Base-by-base conservation (phyloP, 768 basidiomycete species). In the Lactarius evosmus region DNA sequence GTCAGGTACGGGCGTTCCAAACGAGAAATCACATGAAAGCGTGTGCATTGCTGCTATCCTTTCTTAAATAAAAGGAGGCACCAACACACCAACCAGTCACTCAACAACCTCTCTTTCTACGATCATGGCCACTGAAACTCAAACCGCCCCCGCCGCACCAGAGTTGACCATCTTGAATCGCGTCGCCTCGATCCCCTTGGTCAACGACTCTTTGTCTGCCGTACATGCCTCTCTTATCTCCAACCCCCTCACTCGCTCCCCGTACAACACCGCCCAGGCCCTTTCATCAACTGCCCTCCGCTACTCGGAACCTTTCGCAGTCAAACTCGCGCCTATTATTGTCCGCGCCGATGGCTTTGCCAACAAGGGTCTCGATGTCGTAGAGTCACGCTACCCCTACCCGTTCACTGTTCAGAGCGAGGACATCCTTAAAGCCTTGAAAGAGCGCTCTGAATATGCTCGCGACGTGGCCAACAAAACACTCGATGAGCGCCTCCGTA, bases 381-480 rank as follows among this genome's bases (percentile, higher is more conserved):
- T 92, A 59, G 80, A 91, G 77, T 78, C 81, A 59, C 83, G 83
- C 58, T 91, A 85, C 72, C 91, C 91, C 14, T 87, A 86, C 71
- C 83, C 89, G 5, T 93, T 92, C 81, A 79, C 84, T 64, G 83
- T 83, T 19, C 83, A 84, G 70, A 86, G 89, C 3, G 87, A 88
- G 69, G 89, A 92, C 3, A 82, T 93, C 25, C 78, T 78, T 33
- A 79, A 76, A 12, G 84, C 82, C 64, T 79, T 91, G 41, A 84
- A 82, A 68, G 79, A 84, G 63, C 77, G 78, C 62, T 82, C 79
- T 54, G 81, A 88, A 70, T 82, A 83, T 49, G 79, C 82, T 7
- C 76, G 81, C 50, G 80, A 77, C 51, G 77, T 82, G 29, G 85
- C 85, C 32, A 82, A 81, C 75, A 85, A 85, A 77, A 82, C 81